phyloP scores from a whole-genome alignment of 164 flowering plant genomes.

The Amborella trichopoda region DNA sequence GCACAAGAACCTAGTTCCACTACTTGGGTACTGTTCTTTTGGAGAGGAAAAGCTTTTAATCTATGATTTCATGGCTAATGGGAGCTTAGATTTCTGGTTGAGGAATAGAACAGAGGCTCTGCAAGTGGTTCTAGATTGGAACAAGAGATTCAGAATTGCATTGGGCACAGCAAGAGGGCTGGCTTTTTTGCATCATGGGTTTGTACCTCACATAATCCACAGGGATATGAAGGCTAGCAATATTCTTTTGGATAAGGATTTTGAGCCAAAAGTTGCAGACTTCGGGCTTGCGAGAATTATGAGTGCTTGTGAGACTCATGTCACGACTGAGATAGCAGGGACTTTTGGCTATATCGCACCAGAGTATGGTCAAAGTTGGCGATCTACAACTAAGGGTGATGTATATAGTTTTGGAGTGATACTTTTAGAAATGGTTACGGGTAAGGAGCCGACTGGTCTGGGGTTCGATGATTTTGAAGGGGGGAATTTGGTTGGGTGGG shows the following conservation, averaged over 20 bases:
- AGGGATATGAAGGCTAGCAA: slow-evolving; percentile 79
- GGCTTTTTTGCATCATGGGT: slow-evolving; percentile 73
- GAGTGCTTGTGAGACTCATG: slow-evolving; percentile 78
- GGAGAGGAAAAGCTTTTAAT: slow-evolving; percentile 74
- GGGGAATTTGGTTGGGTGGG: slow-evolving; percentile 83
- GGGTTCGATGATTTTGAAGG: slow-evolving; percentile 71
- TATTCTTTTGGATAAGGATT: slow-evolving; percentile 49
- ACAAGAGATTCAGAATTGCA: slow-evolving; percentile 51
- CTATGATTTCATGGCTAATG: slow-evolving; percentile 71
- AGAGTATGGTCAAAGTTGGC: slow-evolving; percentile 72
- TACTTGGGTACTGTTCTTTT: slow-evolving; percentile 69
- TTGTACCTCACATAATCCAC: slow-evolving; percentile 73
- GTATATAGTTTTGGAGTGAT: slow-evolving; percentile 82
- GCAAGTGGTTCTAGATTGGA: slow-evolving; percentile 51
- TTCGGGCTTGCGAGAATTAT: slow-evolving; percentile 72
- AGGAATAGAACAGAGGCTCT: slow-evolving; percentile 45
- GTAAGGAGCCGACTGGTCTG: slow-evolving; percentile 76
- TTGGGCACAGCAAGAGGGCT: slow-evolving; percentile 66
- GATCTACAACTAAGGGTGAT: slow-evolving; percentile 59
- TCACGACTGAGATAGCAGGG: slow-evolving; percentile 74
- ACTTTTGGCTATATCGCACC: slow-evolving; percentile 88
- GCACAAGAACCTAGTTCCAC: slow-evolving; percentile 55
- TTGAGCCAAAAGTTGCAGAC: slow-evolving; percentile 72
- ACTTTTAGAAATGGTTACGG: slow-evolving; percentile 64
- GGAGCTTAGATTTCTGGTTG: slow-evolving; percentile 73